Evolutionary conservation across 225 moss, liverwort and hornwort species (phyloP).

Genomic region (Pseudisothecium myosuroides): DNA sequence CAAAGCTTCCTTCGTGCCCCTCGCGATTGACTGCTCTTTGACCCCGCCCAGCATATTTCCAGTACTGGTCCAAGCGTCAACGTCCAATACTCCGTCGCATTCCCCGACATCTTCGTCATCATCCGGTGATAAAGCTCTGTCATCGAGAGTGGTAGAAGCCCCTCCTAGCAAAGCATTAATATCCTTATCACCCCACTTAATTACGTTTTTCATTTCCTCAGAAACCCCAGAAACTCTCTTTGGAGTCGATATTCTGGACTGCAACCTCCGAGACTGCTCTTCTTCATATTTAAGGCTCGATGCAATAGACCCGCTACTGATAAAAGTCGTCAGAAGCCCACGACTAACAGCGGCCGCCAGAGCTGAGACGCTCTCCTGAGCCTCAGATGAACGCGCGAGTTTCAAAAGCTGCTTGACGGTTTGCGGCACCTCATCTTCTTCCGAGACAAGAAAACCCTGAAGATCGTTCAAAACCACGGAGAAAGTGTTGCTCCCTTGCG

Average conservation of each 20-base stretch:
- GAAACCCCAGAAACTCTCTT: neutral
- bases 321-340: slow-evolving; percentile 42
- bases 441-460: slow-evolving; percentile 55
- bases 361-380: slow-evolving; percentile 41
- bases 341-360: slow-evolving; percentile 55
- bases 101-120: slow-evolving; percentile 1
- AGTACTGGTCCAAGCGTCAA: slow-evolving; percentile 1
- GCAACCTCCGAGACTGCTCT: neutral
- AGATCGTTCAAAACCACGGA: slow-evolving; percentile 55
- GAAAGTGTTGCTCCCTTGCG: slow-evolving; percentile 54
- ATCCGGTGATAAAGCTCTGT: slow-evolving; percentile 30
- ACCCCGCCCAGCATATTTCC: slow-evolving; percentile 4
- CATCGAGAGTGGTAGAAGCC: neutral
- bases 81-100: slow-evolving; percentile 14
- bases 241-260: neutral
- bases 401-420: slow-evolving; percentile 74
- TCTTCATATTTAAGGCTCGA: neutral
- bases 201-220: slow-evolving; percentile 12
- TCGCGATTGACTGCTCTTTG: slow-evolving; percentile 19
- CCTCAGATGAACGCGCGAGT: slow-evolving; percentile 47
- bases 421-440: slow-evolving; percentile 66
- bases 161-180: neutral
- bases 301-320: slow-evolving; percentile 5
- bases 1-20: slow-evolving; percentile 20
- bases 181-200: slow-evolving; percentile 10